phyloP scores from a whole-genome alignment of 345 rosid genomes.

The Melaleuca quinquenervia region DNA sequence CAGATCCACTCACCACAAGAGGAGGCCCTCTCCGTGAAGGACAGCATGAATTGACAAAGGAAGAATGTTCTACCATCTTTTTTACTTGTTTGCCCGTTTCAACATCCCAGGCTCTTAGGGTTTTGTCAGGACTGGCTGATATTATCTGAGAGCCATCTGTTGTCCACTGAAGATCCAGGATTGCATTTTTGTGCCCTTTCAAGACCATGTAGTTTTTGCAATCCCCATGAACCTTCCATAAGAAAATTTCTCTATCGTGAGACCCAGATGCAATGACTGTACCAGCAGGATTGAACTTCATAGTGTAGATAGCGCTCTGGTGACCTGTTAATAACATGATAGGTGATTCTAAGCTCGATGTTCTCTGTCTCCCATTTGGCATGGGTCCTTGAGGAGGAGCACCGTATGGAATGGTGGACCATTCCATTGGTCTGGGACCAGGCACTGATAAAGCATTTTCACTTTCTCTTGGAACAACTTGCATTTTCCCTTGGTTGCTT shows the following conservation, averaged over 20 bases:
- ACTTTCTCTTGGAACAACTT: constrained; percentile 38
- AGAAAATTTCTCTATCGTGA: constrained; percentile 85
- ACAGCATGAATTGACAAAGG: constrained; percentile 90
- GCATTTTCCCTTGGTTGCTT: constrained; percentile 19
- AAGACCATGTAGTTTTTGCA: constrained; percentile 94
- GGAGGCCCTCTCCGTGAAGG: constrained; percentile 89
- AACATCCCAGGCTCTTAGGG: constrained; percentile 87
- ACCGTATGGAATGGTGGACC: constrained; percentile 55
- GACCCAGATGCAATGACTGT: constrained; percentile 87
- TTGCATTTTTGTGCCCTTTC: constrained; percentile 92
- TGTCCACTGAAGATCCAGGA: constrained; percentile 92
- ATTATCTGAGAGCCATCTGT: constrained; percentile 82
- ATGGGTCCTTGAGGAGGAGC: constrained; percentile 45
- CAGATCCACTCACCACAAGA: constrained; percentile 88
- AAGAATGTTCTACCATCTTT: constrained; percentile 95
- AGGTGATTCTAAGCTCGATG: constrained; percentile 86
- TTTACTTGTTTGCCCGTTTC: constrained; percentile 91
- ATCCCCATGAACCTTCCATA: constrained; percentile 85
- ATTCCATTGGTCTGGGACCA: constrained; percentile 89
- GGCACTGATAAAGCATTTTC: constrained; percentile 46
- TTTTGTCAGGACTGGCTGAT: constrained; percentile 94
- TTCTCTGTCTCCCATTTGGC: constrained; percentile 45
- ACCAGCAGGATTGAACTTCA: constrained; percentile 92
- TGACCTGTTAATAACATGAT: constrained; percentile 89
- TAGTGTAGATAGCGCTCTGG: constrained; percentile 72